phyloP scores from a whole-genome alignment of 108 stramenopile species.

The Skeletonema potamos region DNA sequence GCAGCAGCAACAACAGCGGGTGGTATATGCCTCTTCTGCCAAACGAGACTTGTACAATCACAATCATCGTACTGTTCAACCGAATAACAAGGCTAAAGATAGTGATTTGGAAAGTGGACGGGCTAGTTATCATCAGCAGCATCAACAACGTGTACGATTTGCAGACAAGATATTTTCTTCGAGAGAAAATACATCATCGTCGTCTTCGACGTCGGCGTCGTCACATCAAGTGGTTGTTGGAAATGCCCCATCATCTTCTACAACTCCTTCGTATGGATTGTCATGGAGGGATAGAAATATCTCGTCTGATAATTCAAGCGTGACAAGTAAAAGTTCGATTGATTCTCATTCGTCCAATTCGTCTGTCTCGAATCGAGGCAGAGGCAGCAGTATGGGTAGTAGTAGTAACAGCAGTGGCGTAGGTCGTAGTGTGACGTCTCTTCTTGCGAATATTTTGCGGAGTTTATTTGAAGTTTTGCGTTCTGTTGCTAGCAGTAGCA shows the following conservation, averaged over 20 bases:
- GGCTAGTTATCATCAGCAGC: not conserved
- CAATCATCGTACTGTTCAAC: not conserved
- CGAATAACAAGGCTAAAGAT: not conserved
- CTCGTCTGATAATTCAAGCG: not conserved
- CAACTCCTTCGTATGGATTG: not conserved
- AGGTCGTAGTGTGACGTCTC: not conserved
- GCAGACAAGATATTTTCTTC: not conserved
- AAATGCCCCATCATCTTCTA: not conserved
- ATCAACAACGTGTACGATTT: not conserved
- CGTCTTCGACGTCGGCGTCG: not conserved
- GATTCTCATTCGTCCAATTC: not conserved
- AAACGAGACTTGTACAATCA: not conserved
- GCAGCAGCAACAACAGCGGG: not conserved
- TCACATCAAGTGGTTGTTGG: not conserved
- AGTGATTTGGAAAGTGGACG: constrained; percentile 1
- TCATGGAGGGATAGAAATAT: not conserved
- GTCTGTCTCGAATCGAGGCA: not conserved
- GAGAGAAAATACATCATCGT: not conserved
- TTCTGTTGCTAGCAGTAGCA: not conserved
- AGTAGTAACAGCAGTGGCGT: not conserved
- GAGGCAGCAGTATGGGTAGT: not conserved
- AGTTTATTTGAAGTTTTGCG: not conserved
- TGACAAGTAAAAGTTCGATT: not conserved
- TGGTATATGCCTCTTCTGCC: not conserved
- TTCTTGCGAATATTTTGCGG: not conserved